Percentiles rank a stretch among this genome's conserved stretches.
Evolutionary conservation across 225 moss, liverwort and hornwort species (phyloP).

Genomic region (Anthoceros angustus): DNA sequence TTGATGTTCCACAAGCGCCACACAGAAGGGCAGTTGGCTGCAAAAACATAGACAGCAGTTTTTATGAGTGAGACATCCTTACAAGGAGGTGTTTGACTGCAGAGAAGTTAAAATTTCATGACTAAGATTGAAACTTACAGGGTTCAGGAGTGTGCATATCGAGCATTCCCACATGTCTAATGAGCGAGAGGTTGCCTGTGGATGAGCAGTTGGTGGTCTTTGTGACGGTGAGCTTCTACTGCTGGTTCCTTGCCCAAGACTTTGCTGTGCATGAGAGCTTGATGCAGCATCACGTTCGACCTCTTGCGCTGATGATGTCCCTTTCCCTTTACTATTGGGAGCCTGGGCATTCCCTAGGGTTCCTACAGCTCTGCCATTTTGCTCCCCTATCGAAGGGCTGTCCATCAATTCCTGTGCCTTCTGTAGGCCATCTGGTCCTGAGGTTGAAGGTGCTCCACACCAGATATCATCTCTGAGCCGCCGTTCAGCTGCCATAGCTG

Average conservation of each 20-base stretch:
- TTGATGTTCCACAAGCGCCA: slow-evolving; percentile 43
- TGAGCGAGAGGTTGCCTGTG: slow-evolving; percentile 10
- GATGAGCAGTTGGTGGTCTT: neutral
- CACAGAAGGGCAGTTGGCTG: slow-evolving; percentile 52
- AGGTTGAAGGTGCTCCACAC: slow-evolving; percentile 86
- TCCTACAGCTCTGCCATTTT: no score
- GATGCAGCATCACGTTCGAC: neutral
- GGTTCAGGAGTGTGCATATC: slow-evolving; percentile 62
- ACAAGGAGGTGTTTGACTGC: neutral
- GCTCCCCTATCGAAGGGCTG: slow-evolving; percentile 20
- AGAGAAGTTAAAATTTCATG: slow-evolving; percentile 2
- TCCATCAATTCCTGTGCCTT: slow-evolving; percentile 13
- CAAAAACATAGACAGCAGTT: neutral
- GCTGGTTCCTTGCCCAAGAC: neutral
- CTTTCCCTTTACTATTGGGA: neutral
- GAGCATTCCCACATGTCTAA: slow-evolving; percentile 29
- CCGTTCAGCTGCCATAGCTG: slow-evolving; percentile 98
- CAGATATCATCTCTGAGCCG: slow-evolving; percentile 74
- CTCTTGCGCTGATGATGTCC: neutral
- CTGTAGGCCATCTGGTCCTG: slow-evolving; percentile 42
- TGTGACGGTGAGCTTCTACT: slow-evolving; percentile 8
- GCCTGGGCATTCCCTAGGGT: neutral
- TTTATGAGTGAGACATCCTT: neutral
- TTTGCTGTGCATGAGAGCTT: neutral
- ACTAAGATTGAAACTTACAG: slow-evolving; percentile 16